Percentiles rank a stretch among this genome's conserved stretches.
Evolutionary conservation across 2,329 filamentous ascomycete genomes (phyloP).

Genomic region (Nigrospora sphaerica): DNA sequence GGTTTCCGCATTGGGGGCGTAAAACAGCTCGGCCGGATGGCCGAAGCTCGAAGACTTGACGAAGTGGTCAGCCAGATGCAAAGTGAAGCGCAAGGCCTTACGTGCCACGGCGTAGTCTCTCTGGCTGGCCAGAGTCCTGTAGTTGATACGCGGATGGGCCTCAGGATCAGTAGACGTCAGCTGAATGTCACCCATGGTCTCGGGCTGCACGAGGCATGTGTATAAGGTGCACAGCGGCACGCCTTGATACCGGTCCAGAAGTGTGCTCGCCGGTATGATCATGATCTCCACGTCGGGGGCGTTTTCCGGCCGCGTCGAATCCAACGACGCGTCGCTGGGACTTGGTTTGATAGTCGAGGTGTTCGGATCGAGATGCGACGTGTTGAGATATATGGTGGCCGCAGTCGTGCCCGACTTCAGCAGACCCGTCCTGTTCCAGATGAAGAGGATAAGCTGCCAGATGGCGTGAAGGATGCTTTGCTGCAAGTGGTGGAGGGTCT

Average conservation of each 20-base stretch:
- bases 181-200: conserved; percentile 20
- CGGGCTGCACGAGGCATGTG: conserved; percentile 19
- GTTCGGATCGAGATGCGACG: conserved; percentile 1
- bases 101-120: conserved; percentile 18
- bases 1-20: conserved; percentile 9
- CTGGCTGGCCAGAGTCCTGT: conserved; percentile 21
- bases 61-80: conserved; percentile 21
- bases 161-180: conserved; percentile 26
- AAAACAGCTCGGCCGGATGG: conserved; percentile 12
- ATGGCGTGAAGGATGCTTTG: conserved; percentile 1
- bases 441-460: conserved; percentile 5
- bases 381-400: conserved; percentile 4
- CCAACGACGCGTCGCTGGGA: neutral
- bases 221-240: conserved; percentile 16
- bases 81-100: conserved; percentile 20
- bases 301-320: conserved; percentile 12
- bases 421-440: conserved; percentile 2
- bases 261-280: conserved; percentile 27
- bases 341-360: neutral
- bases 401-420: conserved; percentile 4
- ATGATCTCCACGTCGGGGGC: conserved; percentile 25
- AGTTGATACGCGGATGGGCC: conserved; percentile 20
- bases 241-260: conserved; percentile 15
- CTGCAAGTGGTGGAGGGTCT: conserved; percentile 4
- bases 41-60: conserved; percentile 17